A percentile compares a stretch with the other conserved stretches of the same genome.
These are phyloP conservation scores for Penicillium cosmopolitanum DNA, from an alignment of 495 filamentous ascomycete genomes.

Conservation along the genomic window DNA sequence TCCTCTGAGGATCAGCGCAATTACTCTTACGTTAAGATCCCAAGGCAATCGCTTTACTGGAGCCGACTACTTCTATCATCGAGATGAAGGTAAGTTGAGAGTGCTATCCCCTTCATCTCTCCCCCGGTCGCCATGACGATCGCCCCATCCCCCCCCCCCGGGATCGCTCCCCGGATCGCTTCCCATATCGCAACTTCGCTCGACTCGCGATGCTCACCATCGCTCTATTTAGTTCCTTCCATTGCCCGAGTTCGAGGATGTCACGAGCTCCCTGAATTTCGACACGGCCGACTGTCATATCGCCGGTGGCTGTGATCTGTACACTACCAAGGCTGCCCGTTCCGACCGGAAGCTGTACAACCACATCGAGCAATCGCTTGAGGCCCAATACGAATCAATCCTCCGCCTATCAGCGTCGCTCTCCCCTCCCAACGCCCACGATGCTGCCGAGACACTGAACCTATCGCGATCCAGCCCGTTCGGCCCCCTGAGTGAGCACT, in stretches of 20 bases:
- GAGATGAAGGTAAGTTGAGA: constrained; percentile 34
- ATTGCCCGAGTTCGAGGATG: constrained; percentile 82
- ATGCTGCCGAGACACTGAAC: constrained; percentile 63
- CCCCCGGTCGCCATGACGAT: constrained; percentile 17
- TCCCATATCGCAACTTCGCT: constrained; percentile 1
- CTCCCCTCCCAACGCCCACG: constrained; percentile 70
- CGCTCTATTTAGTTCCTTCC: constrained; percentile 73
- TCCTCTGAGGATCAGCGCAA: constrained; percentile 1
- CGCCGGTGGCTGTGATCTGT: constrained; percentile 89
- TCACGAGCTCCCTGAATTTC: constrained; percentile 90
- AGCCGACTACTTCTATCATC: neutral
- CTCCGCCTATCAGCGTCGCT: constrained; percentile 79
- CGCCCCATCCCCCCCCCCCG: constrained; percentile 6
- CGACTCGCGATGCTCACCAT: constrained; percentile 1
- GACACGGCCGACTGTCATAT: constrained; percentile 89
- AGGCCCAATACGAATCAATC: constrained; percentile 85
- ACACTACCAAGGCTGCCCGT: constrained; percentile 93
- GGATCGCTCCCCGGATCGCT: neutral
- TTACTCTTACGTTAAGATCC: neutral
- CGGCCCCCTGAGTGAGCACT: constrained; percentile 81
- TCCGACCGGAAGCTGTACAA: constrained; percentile 97
- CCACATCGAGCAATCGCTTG: constrained; percentile 84
- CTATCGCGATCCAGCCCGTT: constrained; percentile 86
- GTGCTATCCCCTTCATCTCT: neutral
- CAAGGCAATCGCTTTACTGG: neutral